Percentiles rank a stretch among this genome's conserved stretches.
phyloP scores from a whole-genome alignment of 108 stramenopile genomes.

The Pseudonitzschia delicatissima region DNA sequence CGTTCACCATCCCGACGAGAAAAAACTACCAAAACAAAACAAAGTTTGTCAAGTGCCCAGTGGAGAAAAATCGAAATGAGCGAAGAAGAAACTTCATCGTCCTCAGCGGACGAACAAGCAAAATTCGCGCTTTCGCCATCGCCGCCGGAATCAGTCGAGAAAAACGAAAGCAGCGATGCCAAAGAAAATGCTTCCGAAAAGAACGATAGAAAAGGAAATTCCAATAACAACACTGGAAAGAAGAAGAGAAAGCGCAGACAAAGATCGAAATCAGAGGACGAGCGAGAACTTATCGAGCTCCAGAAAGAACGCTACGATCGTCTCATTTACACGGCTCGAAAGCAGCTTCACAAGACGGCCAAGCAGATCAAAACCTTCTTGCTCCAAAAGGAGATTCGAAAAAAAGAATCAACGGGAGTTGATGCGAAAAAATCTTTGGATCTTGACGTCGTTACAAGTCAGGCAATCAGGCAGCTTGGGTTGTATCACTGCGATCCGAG shows the following conservation, averaged over 20 bases:
- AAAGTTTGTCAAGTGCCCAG: no score
- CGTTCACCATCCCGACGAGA: no score
- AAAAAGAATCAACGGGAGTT: constrained; percentile 28
- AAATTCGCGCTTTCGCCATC: no score
- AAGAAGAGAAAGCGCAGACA: neutral
- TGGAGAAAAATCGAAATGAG: no score
- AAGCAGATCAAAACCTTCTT: constrained; percentile 64
- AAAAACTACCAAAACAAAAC: no score
- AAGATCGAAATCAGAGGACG: neutral
- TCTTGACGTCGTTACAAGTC: constrained; percentile 43
- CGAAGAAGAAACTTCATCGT: no score
- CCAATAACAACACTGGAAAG: neutral
- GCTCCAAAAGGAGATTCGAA: constrained; percentile 59
- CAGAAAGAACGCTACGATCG: constrained; percentile 53
- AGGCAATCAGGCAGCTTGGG: constrained; percentile 53
- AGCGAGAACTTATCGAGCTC: constrained; percentile 1
- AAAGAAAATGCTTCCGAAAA: no score
- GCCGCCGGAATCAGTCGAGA: no score
- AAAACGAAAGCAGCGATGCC: no score
- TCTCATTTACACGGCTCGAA: constrained; percentile 42
- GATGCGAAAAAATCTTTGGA: constrained; percentile 39
- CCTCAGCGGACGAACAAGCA: no score
- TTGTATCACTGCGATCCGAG: constrained; percentile 44
- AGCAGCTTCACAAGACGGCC: constrained; percentile 54
- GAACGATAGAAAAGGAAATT: no score